Conservation (phyloP, 768 basidiomycete genomes). For the Trichaptum fuscoviolaceum region DNA sequence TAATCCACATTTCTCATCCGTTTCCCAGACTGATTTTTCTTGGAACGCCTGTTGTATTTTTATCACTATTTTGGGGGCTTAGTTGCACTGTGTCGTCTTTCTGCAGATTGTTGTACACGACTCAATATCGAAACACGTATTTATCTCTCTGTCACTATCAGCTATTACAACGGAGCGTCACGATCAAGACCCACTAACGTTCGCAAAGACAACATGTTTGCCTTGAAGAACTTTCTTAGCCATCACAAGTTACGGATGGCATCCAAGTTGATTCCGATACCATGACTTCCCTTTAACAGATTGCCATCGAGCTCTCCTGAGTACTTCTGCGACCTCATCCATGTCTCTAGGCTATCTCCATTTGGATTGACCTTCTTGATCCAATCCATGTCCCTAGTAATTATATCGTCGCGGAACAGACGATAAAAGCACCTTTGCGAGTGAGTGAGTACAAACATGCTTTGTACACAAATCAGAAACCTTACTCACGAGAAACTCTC, state of each 20-base stretch:
- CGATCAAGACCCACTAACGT: too few species aligned
- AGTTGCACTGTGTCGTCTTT: background rate
- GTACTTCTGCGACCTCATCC: constrained; percentile 35
- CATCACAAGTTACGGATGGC: constrained; percentile 21
- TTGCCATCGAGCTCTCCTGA: constrained; percentile 13
- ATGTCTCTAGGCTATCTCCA: constrained; percentile 31
- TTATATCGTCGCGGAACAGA: constrained; percentile 37
- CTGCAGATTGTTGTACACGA: too few species aligned
- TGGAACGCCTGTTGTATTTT: background rate
- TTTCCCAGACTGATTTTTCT: background rate
- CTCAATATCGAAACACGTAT: too few species aligned
- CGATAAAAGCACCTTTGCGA: constrained; percentile 31
- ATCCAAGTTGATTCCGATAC: background rate
- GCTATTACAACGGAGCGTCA: too few species aligned
- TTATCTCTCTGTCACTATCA: too few species aligned
- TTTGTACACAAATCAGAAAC: background rate
- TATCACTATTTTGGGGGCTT: background rate
- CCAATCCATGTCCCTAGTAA: constrained; percentile 41
- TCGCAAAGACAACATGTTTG: too few species aligned
- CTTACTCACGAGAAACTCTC: constrained; percentile 31
- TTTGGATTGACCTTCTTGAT: constrained; percentile 34
- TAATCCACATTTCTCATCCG: background rate
- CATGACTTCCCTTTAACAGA: constrained; percentile 13
- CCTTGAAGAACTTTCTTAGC: too few species aligned
- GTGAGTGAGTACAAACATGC: background rate